These are phyloP conservation scores for Trichoderma sp. DNA, from an alignment of 2,329 filamentous ascomycete genomes.

Conservation along the genomic window DNA sequence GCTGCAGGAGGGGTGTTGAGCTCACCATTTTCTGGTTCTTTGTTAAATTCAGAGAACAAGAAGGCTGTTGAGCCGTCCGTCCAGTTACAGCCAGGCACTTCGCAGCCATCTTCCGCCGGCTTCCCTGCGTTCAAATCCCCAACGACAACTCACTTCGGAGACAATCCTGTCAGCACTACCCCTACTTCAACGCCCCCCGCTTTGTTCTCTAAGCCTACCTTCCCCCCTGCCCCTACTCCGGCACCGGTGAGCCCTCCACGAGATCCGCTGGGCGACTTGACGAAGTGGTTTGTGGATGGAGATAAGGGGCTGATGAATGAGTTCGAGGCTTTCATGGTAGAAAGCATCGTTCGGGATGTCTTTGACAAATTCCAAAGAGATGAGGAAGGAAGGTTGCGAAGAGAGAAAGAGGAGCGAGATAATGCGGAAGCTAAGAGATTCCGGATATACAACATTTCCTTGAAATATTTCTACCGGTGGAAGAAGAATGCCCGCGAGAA, in stretches of 20 bases:
- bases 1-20: not conserved
- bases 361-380: slow-evolving; percentile 46
- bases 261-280: slow-evolving; percentile 52
- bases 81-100: not conserved
- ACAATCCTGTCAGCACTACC: slow-evolving; percentile 15
- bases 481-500: slow-evolving; percentile 51
- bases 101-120: not conserved
- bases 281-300: slow-evolving; percentile 56
- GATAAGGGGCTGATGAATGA: slow-evolving; percentile 56
- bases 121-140: not conserved
- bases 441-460: slow-evolving; percentile 50
- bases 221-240: slow-evolving; percentile 24
- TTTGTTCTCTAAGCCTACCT: slow-evolving; percentile 5
- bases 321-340: slow-evolving; percentile 50
- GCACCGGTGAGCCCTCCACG: slow-evolving; percentile 31
- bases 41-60: not conserved
- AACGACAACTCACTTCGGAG: not conserved
- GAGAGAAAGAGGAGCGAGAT: slow-evolving; percentile 52
- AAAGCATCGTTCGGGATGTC: slow-evolving; percentile 46
- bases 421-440: slow-evolving; percentile 52
- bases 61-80: not conserved
- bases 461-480: slow-evolving; percentile 62
- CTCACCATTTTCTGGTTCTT: not conserved
- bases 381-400: slow-evolving; percentile 44
- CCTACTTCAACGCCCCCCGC: slow-evolving; percentile 20